These are phyloP conservation scores for Chaetomium fimeti DNA, from an alignment of 495 filamentous ascomycete genomes.

Conservation along the genomic window DNA sequence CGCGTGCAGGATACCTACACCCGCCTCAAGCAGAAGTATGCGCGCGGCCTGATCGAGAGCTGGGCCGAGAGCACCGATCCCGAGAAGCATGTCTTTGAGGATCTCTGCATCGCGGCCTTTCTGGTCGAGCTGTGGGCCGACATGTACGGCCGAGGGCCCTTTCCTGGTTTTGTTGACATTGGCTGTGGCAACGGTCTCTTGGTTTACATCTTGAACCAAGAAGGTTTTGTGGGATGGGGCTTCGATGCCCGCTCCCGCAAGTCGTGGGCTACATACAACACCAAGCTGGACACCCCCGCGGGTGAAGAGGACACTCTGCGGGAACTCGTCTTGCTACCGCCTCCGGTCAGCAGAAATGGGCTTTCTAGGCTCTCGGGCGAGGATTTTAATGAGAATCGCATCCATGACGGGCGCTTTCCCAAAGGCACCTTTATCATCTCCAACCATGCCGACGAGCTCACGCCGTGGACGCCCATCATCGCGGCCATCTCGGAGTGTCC, in stretches of 20 bases:
- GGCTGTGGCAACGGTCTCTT: constrained; percentile 94
- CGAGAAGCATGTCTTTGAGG: constrained; percentile 90
- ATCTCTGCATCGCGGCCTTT: constrained; percentile 88
- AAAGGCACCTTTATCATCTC: constrained; percentile 86
- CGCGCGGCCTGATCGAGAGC: constrained; percentile 56
- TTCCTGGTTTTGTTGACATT: constrained; percentile 92
- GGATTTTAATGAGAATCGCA: constrained; percentile 36
- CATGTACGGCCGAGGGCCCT: constrained; percentile 66
- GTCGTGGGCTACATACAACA: constrained; percentile 73
- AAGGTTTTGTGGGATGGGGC: constrained; percentile 84
- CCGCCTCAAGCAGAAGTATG: constrained; percentile 75
- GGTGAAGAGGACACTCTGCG: constrained; percentile 49
- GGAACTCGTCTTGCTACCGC: constrained; percentile 74
- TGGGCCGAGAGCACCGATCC: constrained; percentile 91
- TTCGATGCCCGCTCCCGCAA: constrained; percentile 84
- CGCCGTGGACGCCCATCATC: constrained; percentile 90
- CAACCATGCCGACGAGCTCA: constrained; percentile 95
- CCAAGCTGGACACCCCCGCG: constrained; percentile 38
- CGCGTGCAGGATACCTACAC: constrained; percentile 77
- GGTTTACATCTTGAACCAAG: constrained; percentile 75
- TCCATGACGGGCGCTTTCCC: constrained; percentile 71
- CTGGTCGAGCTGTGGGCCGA: constrained; percentile 86
- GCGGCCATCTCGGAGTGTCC: constrained; percentile 70
- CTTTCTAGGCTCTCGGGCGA: constrained; percentile 21
- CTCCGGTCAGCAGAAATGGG: constrained; percentile 38